Conservation (phyloP, 495 filamentous ascomycete species). For the Podospora appendiculata region DNA sequence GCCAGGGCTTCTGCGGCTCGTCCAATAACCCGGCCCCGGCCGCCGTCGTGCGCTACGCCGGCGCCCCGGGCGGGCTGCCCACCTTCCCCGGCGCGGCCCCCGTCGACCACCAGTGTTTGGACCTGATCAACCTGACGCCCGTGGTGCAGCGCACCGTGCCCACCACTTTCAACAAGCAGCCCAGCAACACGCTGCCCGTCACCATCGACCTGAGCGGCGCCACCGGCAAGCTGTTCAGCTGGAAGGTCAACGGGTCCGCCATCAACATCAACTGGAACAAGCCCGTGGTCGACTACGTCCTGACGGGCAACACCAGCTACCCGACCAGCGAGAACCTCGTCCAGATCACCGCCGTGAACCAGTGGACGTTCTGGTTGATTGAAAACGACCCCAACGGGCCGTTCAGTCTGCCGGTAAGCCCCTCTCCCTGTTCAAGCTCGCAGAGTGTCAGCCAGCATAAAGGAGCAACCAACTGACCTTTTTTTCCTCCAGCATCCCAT, state of each 20-base stretch:
- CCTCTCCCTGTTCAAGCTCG: not conserved
- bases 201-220: slow-evolving; percentile 7
- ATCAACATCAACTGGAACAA: slow-evolving; percentile 37
- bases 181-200: slow-evolving; percentile 23
- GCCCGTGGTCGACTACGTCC: slow-evolving; percentile 30
- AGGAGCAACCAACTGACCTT: not conserved
- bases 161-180: slow-evolving; percentile 13
- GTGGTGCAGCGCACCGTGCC: slow-evolving; percentile 21
- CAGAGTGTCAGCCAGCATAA: not conserved
- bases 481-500: slow-evolving; percentile 22
- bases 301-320: slow-evolving; percentile 27
- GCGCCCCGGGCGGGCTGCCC: slow-evolving; percentile 18
- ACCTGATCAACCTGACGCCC: slow-evolving; percentile 23
- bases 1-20: slow-evolving; percentile 19
- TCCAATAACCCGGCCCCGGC: slow-evolving; percentile 23
- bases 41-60: slow-evolving; percentile 31
- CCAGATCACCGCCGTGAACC: slow-evolving; percentile 22
- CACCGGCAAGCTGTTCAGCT: slow-evolving; percentile 22
- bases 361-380: slow-evolving; percentile 47
- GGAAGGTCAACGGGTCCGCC: slow-evolving; percentile 33
- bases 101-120: slow-evolving; percentile 21
- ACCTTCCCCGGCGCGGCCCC: slow-evolving; percentile 19
- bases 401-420: slow-evolving; percentile 19
- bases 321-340: slow-evolving; percentile 31
- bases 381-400: slow-evolving; percentile 40